phyloP scores from a whole-genome alignment of 2,329 filamentous ascomycete species.

The Zelopaecilomyces penicillatus region DNA sequence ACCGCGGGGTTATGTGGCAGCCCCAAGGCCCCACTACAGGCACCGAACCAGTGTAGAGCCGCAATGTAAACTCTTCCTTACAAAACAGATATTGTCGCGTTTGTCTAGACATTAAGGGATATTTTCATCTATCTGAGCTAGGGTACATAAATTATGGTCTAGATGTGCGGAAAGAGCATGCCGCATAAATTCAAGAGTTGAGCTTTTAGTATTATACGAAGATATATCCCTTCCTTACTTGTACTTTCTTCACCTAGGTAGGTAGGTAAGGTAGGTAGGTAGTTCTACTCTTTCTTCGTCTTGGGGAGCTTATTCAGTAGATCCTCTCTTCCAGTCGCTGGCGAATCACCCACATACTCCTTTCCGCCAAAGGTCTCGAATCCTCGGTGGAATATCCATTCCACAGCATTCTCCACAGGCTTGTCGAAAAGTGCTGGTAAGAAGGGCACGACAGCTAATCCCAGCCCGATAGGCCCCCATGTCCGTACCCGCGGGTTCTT shows the following conservation, averaged over 20 bases:
- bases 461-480: conserved; percentile 84
- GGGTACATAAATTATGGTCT: no score
- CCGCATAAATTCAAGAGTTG: background rate
- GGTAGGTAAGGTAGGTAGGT: no score
- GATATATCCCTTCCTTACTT: background rate
- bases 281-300: conserved; percentile 33
- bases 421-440: conserved; percentile 81
- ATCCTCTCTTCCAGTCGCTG: conserved; percentile 42
- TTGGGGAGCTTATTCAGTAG: conserved; percentile 33
- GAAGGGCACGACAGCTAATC: conserved; percentile 70
- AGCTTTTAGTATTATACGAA: background rate
- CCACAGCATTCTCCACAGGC: conserved; percentile 84
- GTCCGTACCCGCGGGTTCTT: conserved; percentile 71
- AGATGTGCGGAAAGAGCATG: no score
- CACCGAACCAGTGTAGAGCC: no score
- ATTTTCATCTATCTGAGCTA: no score
- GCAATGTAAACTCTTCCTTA: no score
- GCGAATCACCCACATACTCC: conserved; percentile 45
- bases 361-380: conserved; percentile 65
- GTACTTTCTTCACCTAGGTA: no score
- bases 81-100: no score
- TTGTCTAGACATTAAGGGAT: no score
- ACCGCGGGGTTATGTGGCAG: no score
- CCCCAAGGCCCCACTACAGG: no score
- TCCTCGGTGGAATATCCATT: conserved; percentile 79